phyloP scores from a whole-genome alignment of 352 stramenopile genomes.

The Phytophthora pseudosyringae region DNA sequence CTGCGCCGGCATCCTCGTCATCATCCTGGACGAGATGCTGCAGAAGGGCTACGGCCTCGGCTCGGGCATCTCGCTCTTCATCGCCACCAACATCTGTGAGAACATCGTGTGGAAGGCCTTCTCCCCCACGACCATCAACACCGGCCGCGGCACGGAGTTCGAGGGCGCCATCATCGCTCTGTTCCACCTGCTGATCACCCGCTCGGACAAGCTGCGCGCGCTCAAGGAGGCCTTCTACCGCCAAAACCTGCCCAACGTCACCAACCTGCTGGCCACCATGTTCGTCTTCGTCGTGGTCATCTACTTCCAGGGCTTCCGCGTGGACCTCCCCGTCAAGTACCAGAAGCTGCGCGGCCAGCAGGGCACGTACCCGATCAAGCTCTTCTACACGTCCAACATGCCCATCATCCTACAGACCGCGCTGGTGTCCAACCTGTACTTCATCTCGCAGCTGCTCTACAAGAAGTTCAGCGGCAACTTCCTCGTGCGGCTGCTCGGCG shows the following conservation, averaged over 20 bases:
- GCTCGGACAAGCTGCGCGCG: conserved; percentile 97
- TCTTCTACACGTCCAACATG: conserved; percentile 99
- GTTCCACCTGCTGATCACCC: conserved; percentile 99
- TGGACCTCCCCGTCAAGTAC: conserved; percentile 96
- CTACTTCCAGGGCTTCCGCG: conserved; percentile 99
- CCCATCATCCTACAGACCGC: conserved; percentile 99
- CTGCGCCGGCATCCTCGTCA: conserved; percentile 98
- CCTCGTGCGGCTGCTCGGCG: conserved; percentile 97
- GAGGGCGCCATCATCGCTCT: conserved; percentile 99
- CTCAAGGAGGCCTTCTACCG: conserved; percentile 99
- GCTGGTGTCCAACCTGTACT: conserved; percentile 99
- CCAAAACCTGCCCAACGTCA: conserved; percentile 99
- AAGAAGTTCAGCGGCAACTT: conserved; percentile 99
- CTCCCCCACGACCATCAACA: conserved; percentile 99
- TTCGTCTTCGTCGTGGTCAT: conserved; percentile 99
- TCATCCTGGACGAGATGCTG: conserved; percentile 99
- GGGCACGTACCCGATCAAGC: conserved; percentile 99
- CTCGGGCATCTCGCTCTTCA: conserved; percentile 99
- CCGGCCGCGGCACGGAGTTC: conserved; percentile 98
- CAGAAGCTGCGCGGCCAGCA: conserved; percentile 99
- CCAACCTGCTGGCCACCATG: conserved; percentile 98
- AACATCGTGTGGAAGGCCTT: conserved; percentile 99
- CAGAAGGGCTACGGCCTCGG: conserved; percentile 99
- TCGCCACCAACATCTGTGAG: conserved; percentile 99
- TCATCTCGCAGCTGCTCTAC: conserved; percentile 99